These are phyloP conservation scores for Cyclanthera cordifolia DNA, from an alignment of 306 rosid species.

Conservation along the genomic window DNA sequence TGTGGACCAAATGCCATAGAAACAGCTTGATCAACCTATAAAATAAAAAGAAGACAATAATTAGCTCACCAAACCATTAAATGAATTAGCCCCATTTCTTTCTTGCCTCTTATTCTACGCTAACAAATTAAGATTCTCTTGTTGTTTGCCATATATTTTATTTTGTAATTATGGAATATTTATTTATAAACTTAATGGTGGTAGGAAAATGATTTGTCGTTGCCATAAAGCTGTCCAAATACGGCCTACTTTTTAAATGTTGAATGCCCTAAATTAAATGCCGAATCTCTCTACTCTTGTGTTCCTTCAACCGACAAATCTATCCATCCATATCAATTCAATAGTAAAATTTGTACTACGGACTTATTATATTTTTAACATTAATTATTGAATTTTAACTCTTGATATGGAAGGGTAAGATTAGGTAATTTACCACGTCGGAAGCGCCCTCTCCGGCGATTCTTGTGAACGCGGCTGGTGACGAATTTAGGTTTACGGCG, in stretches of 20 bases:
- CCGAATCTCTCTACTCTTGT: constrained; percentile 8
- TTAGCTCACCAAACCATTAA: constrained; percentile 15
- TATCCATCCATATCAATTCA: background rate
- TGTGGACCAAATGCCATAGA: constrained; percentile 77
- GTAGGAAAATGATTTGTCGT: too few species aligned
- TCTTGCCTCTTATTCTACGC: background rate
- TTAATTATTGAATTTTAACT: too few species aligned
- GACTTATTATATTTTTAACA: too few species aligned
- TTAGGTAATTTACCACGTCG: constrained; percentile 48
- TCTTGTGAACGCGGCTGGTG: constrained; percentile 36
- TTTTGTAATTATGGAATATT: too few species aligned
- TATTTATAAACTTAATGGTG: too few species aligned
- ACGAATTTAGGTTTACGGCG: constrained; percentile 19
- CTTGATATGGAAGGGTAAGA: background rate
- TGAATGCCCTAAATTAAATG: too few species aligned
- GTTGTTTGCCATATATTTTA: too few species aligned
- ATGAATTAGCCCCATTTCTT: constrained; percentile 11
- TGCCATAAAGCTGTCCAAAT: too few species aligned
- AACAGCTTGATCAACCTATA: constrained; percentile 87
- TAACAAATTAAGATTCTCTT: constrained; percentile 9
- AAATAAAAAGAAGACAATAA: constrained; percentile 14
- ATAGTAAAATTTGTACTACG: background rate
- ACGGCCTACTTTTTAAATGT: too few species aligned
- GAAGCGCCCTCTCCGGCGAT: constrained; percentile 89
- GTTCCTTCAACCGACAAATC: constrained; percentile 9